Evolutionary conservation across 1,284 basidiomycete genomes (phyloP), one percentile per base, ranked within the genome.

Genomic region (Pseudozyma thailandica): DNA sequence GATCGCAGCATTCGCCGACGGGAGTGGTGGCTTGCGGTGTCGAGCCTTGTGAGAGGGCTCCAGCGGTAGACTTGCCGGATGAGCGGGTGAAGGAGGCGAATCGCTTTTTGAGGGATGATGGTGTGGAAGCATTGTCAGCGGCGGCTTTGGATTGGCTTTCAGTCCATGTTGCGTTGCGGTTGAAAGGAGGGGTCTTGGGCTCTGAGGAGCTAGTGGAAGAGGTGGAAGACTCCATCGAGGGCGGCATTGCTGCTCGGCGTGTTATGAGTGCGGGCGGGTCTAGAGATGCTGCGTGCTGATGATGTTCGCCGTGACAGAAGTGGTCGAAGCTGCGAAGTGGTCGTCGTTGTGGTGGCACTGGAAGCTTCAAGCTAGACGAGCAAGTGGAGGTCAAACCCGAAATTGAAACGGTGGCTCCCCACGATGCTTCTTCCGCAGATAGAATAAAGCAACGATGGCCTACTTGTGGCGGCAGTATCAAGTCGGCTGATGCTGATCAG

Each of bases 41-140:
- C 3, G 57, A 25, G 18, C 54, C 43, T 18, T 50, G 46, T 16
- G 64, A 50, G 1, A 58, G 43, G 10, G 35, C 12, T 12, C 26
- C 50, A 7, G 59, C 43, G 0, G 57, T 39, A n/a, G 47, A 31
- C 23, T 65, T 61, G 43, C 61, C 61, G 3, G 53, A 38, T 2
- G 68, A 71, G n/a, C 61, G 56, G 15, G 68, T 65, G 43, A 65
- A 58, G 2, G 68, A 71, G 6, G 61, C 56, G 28, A 65, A 61
- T 15, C 61, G 38, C 31, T 64, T 47, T 18, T 52, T 50, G 13
- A 71, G 47, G 5, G 68, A 63, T 2, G 39, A 18, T 8, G 55
- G 52, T 13, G 45, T 46, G 30, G 25, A 26, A 15, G 33, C 39
- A 31, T 60, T 61, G 27, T 60, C 53, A 12, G 64, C 47, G 3